These are phyloP conservation scores for Colletotrichum kahawae DNA, from an alignment of 2,329 filamentous ascomycete genomes.

Conservation along the genomic window DNA sequence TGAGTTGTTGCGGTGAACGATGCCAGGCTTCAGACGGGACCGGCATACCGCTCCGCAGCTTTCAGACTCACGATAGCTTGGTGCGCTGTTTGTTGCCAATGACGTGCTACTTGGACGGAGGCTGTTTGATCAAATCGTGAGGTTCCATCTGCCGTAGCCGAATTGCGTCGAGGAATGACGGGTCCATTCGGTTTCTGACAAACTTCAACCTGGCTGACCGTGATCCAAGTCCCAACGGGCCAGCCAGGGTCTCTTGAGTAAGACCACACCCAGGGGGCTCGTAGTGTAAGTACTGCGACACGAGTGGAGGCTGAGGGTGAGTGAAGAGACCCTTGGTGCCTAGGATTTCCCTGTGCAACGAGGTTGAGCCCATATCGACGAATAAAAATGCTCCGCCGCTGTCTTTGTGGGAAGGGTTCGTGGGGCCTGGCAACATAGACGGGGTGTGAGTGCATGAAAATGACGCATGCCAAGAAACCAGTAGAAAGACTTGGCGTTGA, in stretches of 20 bases:
- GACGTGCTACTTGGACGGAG: background rate
- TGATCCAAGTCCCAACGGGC: background rate
- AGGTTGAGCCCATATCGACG: background rate
- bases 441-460: background rate
- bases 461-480: constrained; percentile 16
- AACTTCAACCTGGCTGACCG: background rate
- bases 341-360: background rate
- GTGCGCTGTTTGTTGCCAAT: background rate
- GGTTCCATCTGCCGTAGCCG: background rate
- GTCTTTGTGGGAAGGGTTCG: background rate
- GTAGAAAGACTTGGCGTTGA: background rate
- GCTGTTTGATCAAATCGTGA: background rate
- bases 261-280: background rate
- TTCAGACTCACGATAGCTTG: background rate
- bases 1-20: background rate
- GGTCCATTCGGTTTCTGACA: constrained; percentile 5
- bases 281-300: constrained; percentile 2
- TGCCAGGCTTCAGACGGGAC: background rate
- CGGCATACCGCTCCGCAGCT: background rate
- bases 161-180: constrained; percentile 1
- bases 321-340: constrained; percentile 15
- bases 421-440: background rate
- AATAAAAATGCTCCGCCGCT: background rate
- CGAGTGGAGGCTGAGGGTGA: background rate
- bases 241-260: background rate